Conservation (phyloP, 2,329 filamentous ascomycete genomes). For the Aspergillus sojae region DNA sequence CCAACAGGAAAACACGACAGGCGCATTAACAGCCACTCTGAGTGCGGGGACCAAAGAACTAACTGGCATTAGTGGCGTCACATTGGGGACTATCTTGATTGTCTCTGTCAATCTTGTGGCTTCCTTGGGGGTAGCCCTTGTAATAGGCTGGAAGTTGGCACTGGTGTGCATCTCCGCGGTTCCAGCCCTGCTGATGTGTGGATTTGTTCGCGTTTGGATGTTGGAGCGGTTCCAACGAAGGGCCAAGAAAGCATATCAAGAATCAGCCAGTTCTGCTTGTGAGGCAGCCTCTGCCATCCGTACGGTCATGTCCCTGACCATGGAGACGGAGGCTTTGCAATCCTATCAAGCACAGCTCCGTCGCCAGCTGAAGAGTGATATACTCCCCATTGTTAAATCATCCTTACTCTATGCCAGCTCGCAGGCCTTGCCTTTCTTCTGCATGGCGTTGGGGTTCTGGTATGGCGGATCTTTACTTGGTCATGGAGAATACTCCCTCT, state of each 20-base stretch:
- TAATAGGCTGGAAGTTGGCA: conserved; percentile 77
- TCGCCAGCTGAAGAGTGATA: conserved; percentile 25
- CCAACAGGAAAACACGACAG: conserved; percentile 24
- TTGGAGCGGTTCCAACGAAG: conserved; percentile 52
- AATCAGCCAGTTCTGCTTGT: conserved; percentile 53
- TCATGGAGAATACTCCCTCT: conserved; percentile 45
- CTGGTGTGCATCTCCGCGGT: conserved; percentile 62
- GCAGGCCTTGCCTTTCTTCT: conserved; percentile 32
- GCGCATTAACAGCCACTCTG: conserved; percentile 74
- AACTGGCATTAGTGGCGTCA: conserved; percentile 67
- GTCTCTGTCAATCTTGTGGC: conserved; percentile 73
- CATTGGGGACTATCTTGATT: conserved; percentile 77
- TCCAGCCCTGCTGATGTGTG: conserved; percentile 36
- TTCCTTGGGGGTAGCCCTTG: conserved; percentile 66
- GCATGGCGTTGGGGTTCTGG: conserved; percentile 59
- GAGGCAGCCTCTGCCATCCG: conserved; percentile 55
- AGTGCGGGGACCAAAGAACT: conserved; percentile 67
- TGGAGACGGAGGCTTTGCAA: conserved; percentile 47
- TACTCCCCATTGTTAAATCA: conserved; percentile 23
- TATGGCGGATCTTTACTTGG: conserved; percentile 66
- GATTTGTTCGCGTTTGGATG: conserved; percentile 49
- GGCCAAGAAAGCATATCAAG: conserved; percentile 48
- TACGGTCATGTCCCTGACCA: conserved; percentile 53
- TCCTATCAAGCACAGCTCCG: conserved; percentile 38
- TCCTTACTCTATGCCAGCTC: conserved; percentile 34